phyloP scores from a whole-genome alignment of 306 rosid species.

The Fragaria ananassa region DNA sequence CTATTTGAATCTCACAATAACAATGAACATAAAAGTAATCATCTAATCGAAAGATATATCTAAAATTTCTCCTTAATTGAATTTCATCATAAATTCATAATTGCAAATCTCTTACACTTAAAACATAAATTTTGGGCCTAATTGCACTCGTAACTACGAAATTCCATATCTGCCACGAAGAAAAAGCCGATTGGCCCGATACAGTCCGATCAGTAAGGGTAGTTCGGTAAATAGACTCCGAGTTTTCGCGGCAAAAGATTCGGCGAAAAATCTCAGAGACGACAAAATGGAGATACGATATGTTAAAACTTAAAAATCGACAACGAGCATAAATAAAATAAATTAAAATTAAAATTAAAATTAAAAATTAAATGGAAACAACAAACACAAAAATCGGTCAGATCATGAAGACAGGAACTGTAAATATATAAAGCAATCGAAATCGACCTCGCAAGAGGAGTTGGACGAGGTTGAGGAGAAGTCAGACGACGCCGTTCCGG shows the following conservation, averaged over 20 bases:
- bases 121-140: neutral
- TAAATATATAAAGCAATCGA: neutral
- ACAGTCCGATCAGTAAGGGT: neutral
- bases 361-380: neutral
- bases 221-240: neutral
- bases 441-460: neutral
- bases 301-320: neutral
- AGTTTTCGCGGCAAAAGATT: neutral
- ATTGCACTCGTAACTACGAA: no score
- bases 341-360: neutral
- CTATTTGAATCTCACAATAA: neutral
- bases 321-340: neutral
- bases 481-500: neutral
- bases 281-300: neutral
- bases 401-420: neutral
- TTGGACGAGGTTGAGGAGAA: neutral
- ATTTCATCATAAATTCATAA: neutral
- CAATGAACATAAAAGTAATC: neutral
- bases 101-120: neutral
- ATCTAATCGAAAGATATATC: neutral
- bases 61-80: neutral
- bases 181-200: no score
- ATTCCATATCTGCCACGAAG: no score
- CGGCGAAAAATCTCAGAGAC: neutral
- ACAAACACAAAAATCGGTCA: neutral